Evolutionary conservation across 441 rosid species (phyloP).

Genomic region (Pelargonium fulgidum): DNA sequence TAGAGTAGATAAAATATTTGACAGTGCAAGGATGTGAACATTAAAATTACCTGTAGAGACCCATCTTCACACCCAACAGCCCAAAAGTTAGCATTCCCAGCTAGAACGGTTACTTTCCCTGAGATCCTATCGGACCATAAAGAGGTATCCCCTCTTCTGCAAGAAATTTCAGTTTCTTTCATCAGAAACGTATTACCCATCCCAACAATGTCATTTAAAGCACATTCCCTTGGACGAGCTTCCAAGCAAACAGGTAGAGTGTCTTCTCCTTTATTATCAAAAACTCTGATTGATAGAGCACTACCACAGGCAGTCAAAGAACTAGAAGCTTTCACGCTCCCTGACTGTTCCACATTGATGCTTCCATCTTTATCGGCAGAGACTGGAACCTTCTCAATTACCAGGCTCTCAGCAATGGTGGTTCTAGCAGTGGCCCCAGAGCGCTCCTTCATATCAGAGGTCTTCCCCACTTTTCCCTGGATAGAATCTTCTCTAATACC

Average conservation of each 20-base stretch:
- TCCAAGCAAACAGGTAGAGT: constrained; percentile 68
- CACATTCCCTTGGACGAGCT: constrained; percentile 69
- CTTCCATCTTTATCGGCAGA: constrained; percentile 47
- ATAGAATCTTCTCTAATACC: constrained; percentile 33
- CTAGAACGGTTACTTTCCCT: constrained; percentile 83
- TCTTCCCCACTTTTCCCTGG: constrained; percentile 41
- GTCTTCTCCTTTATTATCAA: constrained; percentile 73
- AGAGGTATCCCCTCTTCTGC: constrained; percentile 58
- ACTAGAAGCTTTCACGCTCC: constrained; percentile 42
- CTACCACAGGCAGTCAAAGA: constrained; percentile 27
- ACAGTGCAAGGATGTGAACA: background rate
- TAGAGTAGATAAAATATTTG: background rate
- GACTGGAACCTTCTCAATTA: constrained; percentile 68
- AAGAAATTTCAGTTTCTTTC: constrained; percentile 79
- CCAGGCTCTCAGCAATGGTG: constrained; percentile 63
- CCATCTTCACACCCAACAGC: constrained; percentile 98
- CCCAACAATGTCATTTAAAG: constrained; percentile 71
- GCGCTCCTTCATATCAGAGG: constrained; percentile 55
- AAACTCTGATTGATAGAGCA: constrained; percentile 62
- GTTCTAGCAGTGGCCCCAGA: constrained; percentile 72
- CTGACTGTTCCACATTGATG: constrained; percentile 52
- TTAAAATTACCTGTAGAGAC: constrained; percentile 63
- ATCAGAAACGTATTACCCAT: constrained; percentile 47
- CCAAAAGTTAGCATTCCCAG: constrained; percentile 96
- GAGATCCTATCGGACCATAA: constrained; percentile 90